Conservation (phyloP, 495 filamentous ascomycete genomes). For the Podospora conica region DNA sequence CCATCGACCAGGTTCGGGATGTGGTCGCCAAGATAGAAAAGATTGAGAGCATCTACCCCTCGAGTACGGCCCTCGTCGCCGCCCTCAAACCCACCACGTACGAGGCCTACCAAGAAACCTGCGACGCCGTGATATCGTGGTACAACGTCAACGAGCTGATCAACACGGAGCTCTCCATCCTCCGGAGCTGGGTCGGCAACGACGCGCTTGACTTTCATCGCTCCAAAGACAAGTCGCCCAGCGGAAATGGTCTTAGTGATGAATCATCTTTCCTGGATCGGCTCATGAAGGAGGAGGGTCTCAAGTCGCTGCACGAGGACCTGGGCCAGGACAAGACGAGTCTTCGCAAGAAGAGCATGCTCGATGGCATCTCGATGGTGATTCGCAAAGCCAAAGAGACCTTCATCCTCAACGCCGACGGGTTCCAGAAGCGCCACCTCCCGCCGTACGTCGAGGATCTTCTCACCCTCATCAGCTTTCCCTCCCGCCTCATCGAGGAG, state of each 20-base stretch:
- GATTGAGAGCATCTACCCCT: conserved; percentile 78
- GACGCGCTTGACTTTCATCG: conserved; percentile 87
- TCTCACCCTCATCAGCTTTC: conserved; percentile 92
- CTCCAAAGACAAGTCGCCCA: conserved; percentile 46
- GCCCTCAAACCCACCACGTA: conserved; percentile 70
- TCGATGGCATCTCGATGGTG: conserved; percentile 72
- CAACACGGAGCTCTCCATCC: conserved; percentile 82
- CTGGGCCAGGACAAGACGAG: conserved; percentile 33
- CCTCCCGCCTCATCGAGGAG: conserved; percentile 89
- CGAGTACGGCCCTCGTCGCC: conserved; percentile 60
- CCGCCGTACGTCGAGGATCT: conserved; percentile 97
- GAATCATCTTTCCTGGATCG: conserved; percentile 91
- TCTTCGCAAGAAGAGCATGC: conserved; percentile 64
- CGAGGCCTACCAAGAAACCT: conserved; percentile 66
- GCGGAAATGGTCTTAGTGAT: conserved; percentile 65
- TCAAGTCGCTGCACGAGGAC: conserved; percentile 83
- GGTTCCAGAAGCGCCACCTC: conserved; percentile 83
- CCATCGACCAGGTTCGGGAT: conserved; percentile 81
- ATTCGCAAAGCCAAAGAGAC: conserved; percentile 92
- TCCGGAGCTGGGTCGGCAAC: conserved; percentile 96
- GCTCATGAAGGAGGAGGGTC: conserved; percentile 95
- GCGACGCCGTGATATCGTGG: conserved; percentile 87
- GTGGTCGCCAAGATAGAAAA: conserved; percentile 83
- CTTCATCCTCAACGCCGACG: conserved; percentile 77
- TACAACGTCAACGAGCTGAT: conserved; percentile 97